These are phyloP conservation scores for Picea sitchensis DNA, from an alignment of 75 land plant species.

Conservation along the genomic window DNA sequence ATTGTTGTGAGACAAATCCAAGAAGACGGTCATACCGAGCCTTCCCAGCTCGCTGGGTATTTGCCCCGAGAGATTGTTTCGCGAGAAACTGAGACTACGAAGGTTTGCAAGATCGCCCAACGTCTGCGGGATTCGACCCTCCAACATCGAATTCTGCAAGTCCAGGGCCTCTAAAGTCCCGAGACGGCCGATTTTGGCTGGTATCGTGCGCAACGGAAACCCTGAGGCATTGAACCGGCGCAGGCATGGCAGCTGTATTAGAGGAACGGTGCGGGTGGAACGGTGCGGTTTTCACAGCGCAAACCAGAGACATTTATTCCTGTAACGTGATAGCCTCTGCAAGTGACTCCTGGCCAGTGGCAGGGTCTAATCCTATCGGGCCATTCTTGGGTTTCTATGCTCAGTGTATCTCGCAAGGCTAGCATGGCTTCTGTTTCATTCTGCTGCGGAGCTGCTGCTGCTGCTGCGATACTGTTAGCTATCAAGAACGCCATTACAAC, in stretches of 20 bases:
- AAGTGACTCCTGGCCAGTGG: constrained; percentile 11
- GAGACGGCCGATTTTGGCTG: neutral
- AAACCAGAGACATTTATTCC: neutral
- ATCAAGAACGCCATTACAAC: too few relatives aligned
- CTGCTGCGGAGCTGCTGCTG: neutral
- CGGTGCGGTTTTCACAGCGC: neutral
- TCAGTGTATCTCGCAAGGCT: neutral
- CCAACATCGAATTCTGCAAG: constrained; percentile 26
- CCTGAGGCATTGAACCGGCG: neutral
- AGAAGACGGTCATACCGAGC: neutral
- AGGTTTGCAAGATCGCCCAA: constrained; percentile 12
- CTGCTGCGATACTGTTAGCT: neutral
- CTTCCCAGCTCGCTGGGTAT: constrained; percentile 24
- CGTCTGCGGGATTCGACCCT: constrained; percentile 26
- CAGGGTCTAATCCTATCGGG: constrained; percentile 11
- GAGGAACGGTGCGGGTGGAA: neutral
- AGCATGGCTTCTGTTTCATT: neutral
- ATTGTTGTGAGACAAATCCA: constrained; percentile 17
- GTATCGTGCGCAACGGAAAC: neutral
- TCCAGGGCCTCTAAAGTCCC: constrained; percentile 18
- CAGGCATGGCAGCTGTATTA: neutral
- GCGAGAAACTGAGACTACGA: constrained; percentile 32
- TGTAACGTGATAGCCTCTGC: neutral
- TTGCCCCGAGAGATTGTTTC: constrained; percentile 23
- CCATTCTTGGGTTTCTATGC: constrained; percentile 2